phyloP scores from a whole-genome alignment of 768 basidiomycete genomes.

The Gloeophyllum trabeum region DNA sequence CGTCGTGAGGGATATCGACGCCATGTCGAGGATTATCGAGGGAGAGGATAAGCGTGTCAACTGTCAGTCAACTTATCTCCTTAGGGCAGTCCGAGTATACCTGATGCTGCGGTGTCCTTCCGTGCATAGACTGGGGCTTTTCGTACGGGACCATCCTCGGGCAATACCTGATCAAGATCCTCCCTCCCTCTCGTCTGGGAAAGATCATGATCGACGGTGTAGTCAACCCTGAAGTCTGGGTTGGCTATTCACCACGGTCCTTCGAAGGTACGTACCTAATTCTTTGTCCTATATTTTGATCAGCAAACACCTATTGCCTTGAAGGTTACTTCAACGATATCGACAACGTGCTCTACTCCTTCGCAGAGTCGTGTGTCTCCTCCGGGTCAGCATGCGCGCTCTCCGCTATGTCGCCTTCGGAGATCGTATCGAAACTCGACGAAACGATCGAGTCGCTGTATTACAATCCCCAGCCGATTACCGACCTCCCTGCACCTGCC shows the following conservation, averaged over 20 bases:
- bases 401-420: background rate
- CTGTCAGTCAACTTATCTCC: background rate
- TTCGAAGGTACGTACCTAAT: background rate
- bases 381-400: background rate
- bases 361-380: background rate
- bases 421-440: background rate
- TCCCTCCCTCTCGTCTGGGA: background rate
- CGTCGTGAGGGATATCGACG: background rate
- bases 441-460: background rate
- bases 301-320: background rate
- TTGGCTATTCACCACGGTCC: background rate
- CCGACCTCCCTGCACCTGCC: background rate
- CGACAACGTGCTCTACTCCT: background rate
- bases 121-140: constrained; percentile 1
- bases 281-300: background rate
- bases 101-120: background rate
- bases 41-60: background rate
- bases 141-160: background rate
- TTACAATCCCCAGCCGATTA: background rate
- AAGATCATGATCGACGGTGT: background rate
- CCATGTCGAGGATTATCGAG: background rate
- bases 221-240: background rate
- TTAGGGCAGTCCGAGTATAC: background rate
- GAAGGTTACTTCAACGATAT: background rate
- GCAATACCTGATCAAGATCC: constrained; percentile 1